Evolutionary conservation across 1,139 yeast genomes (phyloP).

Genomic region (Arxiozyma slooffiae): DNA sequence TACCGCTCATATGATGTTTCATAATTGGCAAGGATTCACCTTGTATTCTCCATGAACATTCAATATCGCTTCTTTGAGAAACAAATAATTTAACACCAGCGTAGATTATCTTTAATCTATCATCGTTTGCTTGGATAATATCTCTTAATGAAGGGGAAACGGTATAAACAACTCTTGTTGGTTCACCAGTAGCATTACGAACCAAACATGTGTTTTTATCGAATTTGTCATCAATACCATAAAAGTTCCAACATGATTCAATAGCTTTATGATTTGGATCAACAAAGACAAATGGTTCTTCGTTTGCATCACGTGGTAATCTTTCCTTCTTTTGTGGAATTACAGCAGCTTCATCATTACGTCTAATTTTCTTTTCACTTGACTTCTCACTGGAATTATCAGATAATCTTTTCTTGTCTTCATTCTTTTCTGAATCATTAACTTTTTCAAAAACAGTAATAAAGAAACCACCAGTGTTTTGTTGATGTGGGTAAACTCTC

Average conservation of each 20-base stretch:
- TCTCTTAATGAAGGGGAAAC: slow-evolving; percentile 68
- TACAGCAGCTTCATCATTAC: slow-evolving; percentile 6
- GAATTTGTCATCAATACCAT: slow-evolving; percentile 59
- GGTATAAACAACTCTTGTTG: slow-evolving; percentile 82
- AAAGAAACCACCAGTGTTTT: slow-evolving; percentile 96
- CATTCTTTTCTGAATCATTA: slow-evolving; percentile 24
- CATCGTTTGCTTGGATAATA: slow-evolving; percentile 58
- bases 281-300: slow-evolving; percentile 83
- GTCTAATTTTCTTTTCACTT: slow-evolving; percentile 25
- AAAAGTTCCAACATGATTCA: slow-evolving; percentile 73
- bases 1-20: slow-evolving; percentile 45
- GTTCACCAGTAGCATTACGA: slow-evolving; percentile 92
- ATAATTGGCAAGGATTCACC: slow-evolving; percentile 69
- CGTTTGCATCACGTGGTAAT: slow-evolving; percentile 84
- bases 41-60: slow-evolving; percentile 84
- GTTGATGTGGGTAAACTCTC: slow-evolving; percentile 94
- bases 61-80: slow-evolving; percentile 73
- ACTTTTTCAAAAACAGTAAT: slow-evolving; percentile 83
- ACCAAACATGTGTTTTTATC: slow-evolving; percentile 62
- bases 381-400: slow-evolving; percentile 24
- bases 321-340: slow-evolving; percentile 47
- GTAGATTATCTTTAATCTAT: slow-evolving; percentile 75
- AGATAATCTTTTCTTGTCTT: slow-evolving; percentile 7
- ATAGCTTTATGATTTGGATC: slow-evolving; percentile 58
- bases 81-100: slow-evolving; percentile 89